phyloP scores from a whole-genome alignment of 306 rosid species.

The Sicyos baderoa region DNA sequence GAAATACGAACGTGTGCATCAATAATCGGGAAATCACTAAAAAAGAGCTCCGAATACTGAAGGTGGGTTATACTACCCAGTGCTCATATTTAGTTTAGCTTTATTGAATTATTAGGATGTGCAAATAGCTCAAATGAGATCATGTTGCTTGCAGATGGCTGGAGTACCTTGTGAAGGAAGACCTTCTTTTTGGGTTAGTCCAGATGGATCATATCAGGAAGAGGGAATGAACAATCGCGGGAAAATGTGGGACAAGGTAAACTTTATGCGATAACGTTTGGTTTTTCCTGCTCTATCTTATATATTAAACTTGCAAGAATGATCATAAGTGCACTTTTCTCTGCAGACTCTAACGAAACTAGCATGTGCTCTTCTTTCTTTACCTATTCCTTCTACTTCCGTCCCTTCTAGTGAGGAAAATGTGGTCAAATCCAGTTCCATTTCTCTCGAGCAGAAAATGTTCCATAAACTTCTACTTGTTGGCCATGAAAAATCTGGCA shows the following conservation, averaged over 20 bases:
- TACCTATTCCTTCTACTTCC: conserved; percentile 47
- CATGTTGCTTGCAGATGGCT: conserved; percentile 37
- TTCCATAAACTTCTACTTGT: conserved; percentile 48
- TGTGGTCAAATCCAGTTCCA: background rate
- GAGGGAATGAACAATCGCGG: conserved; percentile 66
- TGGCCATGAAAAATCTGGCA: conserved; percentile 61
- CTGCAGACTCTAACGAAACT: conserved; percentile 43
- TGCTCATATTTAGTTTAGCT: background rate
- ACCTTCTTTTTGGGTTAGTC: conserved; percentile 53
- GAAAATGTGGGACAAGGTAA: conserved; percentile 64
- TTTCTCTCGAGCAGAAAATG: conserved; percentile 20
- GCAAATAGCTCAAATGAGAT: background rate
- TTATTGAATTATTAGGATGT: background rate
- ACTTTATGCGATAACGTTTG: conserved; percentile 17
- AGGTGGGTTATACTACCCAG: conserved; percentile 32
- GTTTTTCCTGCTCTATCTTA: conserved; percentile 17
- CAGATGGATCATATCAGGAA: conserved; percentile 66
- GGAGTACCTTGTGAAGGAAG: conserved; percentile 68
- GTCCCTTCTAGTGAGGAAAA: conserved; percentile 19
- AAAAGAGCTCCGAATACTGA: conserved; percentile 44
- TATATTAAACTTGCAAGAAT: conserved; percentile 1
- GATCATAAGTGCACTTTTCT: background rate
- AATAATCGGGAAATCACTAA: conserved; percentile 53
- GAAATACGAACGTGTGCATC: conserved; percentile 49
- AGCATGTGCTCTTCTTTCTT: conserved; percentile 36